A percentile compares a stretch with the other conserved stretches of the same genome.
Conservation (phyloP, 768 basidiomycete genomes). For the Podaxis sp. region DNA sequence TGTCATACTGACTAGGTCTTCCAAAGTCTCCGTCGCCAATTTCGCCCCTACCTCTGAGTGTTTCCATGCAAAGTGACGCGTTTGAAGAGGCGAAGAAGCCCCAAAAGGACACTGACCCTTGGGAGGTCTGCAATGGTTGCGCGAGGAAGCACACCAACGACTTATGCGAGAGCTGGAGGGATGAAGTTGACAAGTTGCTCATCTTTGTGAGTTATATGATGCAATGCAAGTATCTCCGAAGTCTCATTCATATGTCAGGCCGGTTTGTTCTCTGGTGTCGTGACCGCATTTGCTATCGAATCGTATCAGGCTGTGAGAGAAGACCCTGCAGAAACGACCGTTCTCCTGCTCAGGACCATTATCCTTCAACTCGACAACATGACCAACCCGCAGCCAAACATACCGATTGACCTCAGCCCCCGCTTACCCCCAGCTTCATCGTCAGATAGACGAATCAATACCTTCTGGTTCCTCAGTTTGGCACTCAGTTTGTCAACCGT, state of each 20-base stretch:
- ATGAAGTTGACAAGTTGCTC: constrained; percentile 15
- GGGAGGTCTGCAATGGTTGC: constrained; percentile 10
- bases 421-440: background rate
- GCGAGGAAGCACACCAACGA: constrained; percentile 10
- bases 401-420: background rate
- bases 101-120: background rate
- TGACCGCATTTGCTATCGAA: constrained; percentile 24
- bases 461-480: constrained; percentile 13
- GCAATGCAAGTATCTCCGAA: background rate
- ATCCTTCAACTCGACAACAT: constrained; percentile 19
- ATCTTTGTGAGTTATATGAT: constrained; percentile 8
- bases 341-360: constrained; percentile 11
- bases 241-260: constrained; percentile 14
- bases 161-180: constrained; percentile 13
- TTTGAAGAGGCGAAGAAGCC: background rate
- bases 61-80: background rate
- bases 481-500: constrained; percentile 17
- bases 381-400: constrained; percentile 8
- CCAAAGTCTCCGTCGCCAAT: background rate
- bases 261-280: constrained; percentile 25
- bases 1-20: background rate
- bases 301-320: constrained; percentile 21
- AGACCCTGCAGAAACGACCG: constrained; percentile 17
- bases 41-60: background rate
- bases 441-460: constrained; percentile 13